phyloP scores from a whole-genome alignment of 176 grass and related monocot genomes.

The Raddia guianensis region DNA sequence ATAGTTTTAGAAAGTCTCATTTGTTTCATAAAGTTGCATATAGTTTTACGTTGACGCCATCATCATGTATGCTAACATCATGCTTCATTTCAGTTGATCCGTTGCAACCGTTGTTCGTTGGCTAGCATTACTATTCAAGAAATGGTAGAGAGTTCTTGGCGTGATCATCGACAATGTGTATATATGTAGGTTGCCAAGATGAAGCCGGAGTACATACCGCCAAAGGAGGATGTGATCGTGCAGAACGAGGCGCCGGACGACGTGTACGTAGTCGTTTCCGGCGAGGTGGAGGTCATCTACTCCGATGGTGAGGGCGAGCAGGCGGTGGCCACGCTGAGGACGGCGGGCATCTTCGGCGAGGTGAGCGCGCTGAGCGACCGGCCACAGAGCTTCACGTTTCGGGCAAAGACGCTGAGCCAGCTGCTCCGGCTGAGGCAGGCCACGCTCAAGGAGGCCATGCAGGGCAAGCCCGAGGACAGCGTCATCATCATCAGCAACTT shows the following conservation, averaged over 20 bases:
- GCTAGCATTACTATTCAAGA: background rate
- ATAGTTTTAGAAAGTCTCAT: too few relatives aligned
- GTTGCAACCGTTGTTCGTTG: too few relatives aligned
- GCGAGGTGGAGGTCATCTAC: constrained; percentile 67
- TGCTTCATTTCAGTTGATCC: too few relatives aligned
- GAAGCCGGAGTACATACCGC: constrained; percentile 92
- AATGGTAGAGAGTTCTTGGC: background rate
- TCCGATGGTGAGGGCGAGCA: constrained; percentile 46
- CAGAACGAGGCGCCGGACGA: constrained; percentile 89
- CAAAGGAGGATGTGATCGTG: constrained; percentile 85
- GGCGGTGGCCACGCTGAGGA: constrained; percentile 45
- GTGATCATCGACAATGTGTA: background rate
- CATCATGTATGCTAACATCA: too few relatives aligned
- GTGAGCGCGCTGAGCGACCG: constrained; percentile 70
- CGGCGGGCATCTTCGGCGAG: constrained; percentile 78
- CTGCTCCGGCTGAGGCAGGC: constrained; percentile 79
- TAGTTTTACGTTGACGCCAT: too few relatives aligned
- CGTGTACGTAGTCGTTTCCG: constrained; percentile 78
- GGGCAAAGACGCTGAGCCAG: constrained; percentile 81
- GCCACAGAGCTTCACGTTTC: constrained; percentile 74
- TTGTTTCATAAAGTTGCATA: too few relatives aligned
- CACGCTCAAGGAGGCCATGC: constrained; percentile 89
- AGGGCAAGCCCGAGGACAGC: constrained; percentile 73
- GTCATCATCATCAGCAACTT: constrained; percentile 85
- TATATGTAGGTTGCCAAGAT: constrained; percentile 61